Conservation (phyloP, 2,329 filamentous ascomycete genomes). For the Clonostachys chloroleuca region DNA sequence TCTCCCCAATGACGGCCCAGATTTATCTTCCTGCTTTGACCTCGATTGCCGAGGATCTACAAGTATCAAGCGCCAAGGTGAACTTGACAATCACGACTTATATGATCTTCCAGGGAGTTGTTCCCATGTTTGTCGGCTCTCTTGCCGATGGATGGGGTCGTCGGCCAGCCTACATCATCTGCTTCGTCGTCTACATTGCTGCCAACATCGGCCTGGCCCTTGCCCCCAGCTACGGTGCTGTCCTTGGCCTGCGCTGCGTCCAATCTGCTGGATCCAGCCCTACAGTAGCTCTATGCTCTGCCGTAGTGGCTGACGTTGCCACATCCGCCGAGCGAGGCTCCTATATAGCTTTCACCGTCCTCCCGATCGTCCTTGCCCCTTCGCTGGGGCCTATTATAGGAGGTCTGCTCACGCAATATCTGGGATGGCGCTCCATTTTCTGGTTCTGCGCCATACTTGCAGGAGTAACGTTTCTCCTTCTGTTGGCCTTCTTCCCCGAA, state of each 20-base stretch:
- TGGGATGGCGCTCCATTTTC: constrained; percentile 58
- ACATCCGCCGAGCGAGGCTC: constrained; percentile 58
- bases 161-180: constrained; percentile 47
- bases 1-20: constrained; percentile 2
- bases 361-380: constrained; percentile 42
- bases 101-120: constrained; percentile 57
- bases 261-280: constrained; percentile 55
- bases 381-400: constrained; percentile 53
- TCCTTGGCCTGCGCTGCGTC: constrained; percentile 49
- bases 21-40: constrained; percentile 47
- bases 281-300: constrained; percentile 52
- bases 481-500: constrained; percentile 48
- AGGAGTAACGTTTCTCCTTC: constrained; percentile 30
- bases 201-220: constrained; percentile 50
- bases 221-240: constrained; percentile 38
- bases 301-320: constrained; percentile 59
- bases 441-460: constrained; percentile 53
- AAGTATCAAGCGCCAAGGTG: constrained; percentile 33
- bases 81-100: constrained; percentile 51
- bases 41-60: constrained; percentile 39
- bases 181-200: constrained; percentile 46
- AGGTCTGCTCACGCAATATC: constrained; percentile 48
- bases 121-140: constrained; percentile 51
- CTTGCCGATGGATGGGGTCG: constrained; percentile 50
- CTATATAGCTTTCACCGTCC: constrained; percentile 49